Evolutionary conservation across 1,284 basidiomycete genomes (phyloP).

Genomic region (Ganoderma multipileum): DNA sequence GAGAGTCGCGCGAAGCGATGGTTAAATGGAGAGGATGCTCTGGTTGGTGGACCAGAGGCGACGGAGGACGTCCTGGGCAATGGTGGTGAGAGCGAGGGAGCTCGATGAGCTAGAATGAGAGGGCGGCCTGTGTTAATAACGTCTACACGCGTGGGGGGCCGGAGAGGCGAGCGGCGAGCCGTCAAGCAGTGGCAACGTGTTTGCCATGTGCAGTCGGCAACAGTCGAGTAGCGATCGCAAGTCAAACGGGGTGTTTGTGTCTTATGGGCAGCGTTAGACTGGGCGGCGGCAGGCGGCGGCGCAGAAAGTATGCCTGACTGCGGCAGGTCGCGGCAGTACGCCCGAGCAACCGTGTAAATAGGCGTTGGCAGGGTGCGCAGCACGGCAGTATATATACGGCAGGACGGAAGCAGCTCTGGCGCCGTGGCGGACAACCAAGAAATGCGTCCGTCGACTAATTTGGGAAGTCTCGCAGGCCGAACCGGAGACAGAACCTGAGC

Average conservation of each 20-base stretch:
- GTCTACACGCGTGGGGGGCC: conserved; percentile 23
- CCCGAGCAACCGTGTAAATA: conserved; percentile 1
- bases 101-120: conserved; percentile 21
- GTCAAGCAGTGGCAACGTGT: conserved; percentile 28
- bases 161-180: conserved; percentile 18
- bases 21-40: conserved; percentile 5
- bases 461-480: conserved; percentile 26
- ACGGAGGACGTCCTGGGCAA: conserved; percentile 10
- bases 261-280: conserved; percentile 1
- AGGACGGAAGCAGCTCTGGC: not conserved
- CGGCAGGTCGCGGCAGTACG: conserved; percentile 10
- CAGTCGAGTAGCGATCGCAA: conserved; percentile 26
- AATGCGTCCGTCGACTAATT: conserved; percentile 13
- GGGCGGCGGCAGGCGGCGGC: conserved; percentile 8
- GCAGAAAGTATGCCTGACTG: conserved; percentile 3
- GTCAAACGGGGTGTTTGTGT: conserved; percentile 29
- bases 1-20: conserved; percentile 25
- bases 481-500: conserved; percentile 12
- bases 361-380: not conserved
- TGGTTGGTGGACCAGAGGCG: conserved; percentile 9
- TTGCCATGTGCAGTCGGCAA: conserved; percentile 32
- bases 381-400: not conserved
- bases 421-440: not conserved
- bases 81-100: conserved; percentile 12
- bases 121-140: conserved; percentile 15